Base-by-base conservation (phyloP, 768 basidiomycete species). In the Aureoboletus auriporus region DNA sequence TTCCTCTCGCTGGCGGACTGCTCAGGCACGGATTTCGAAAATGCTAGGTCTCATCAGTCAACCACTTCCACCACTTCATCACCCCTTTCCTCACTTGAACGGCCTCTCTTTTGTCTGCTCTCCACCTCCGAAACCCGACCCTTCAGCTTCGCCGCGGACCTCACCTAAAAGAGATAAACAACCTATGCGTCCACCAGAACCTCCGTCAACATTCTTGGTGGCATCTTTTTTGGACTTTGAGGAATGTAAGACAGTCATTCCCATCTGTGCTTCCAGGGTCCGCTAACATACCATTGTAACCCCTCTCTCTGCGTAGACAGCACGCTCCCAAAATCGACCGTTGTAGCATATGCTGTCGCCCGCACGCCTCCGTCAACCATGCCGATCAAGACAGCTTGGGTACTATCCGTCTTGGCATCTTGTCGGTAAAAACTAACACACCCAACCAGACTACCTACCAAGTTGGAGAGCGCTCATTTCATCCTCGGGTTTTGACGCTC, bases 171-270 rank as follows among this genome's bases (percentile, higher is more conserved):
- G 60, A n/a, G 66, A 68, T 47, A 58, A 56, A 36, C 56, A 62
- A 29, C 47, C 50, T 38, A 30, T 47, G 20, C 47, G 63, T 53
- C 48, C 46, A 5, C 37, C 50, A 2, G 67, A 71, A 62, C 47
- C 67, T 42, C 20, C 67, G 56, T 20, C 68, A 35, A 63, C 80
- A 9, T 79, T 76, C 54, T 62, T 89, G 6, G 71, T 75, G 9
- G 71, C 75, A 17, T 76, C 71, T 42, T 79, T 74, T 51, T 63
- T 84, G n/a, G 76, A 86, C 49, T 80, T 83, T 41, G 75, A 74
- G 40, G 75, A 83, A 50, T 83, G 86, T 87, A 63, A 53, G 78
- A 52, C 31, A 46, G 30, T 26, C 40, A 48, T 16, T 45, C 46
- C 6, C 26, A 38, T 28, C 20, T 11, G 29, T 27, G 14, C 33